Evolutionary conservation across 2,329 filamentous ascomycete species (phyloP).

Genomic region (Pyrenophora graminea): DNA sequence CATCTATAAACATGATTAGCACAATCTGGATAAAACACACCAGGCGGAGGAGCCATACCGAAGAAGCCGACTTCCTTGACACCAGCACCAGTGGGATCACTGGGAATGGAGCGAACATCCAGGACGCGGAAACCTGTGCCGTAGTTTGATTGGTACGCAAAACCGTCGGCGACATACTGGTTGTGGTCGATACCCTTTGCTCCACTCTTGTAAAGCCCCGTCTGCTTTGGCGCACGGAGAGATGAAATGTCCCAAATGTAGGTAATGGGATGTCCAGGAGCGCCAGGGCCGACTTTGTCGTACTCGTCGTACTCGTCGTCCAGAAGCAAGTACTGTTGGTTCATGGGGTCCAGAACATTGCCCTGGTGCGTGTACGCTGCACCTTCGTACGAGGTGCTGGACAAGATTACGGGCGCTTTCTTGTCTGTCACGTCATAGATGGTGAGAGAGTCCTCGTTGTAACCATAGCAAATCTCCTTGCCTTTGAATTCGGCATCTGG

Average conservation of each 20-base stretch:
- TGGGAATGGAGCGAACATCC: slow-evolving; percentile 49
- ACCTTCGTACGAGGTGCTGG: slow-evolving; percentile 60
- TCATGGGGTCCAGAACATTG: slow-evolving; percentile 51
- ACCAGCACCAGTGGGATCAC: slow-evolving; percentile 47
- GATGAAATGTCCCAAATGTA: slow-evolving; percentile 48
- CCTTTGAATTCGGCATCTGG: slow-evolving; percentile 55
- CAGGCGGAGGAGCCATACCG: slow-evolving; percentile 7
- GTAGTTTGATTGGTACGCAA: slow-evolving; percentile 52
- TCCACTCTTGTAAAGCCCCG: slow-evolving; percentile 48
- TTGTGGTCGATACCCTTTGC: slow-evolving; percentile 53
- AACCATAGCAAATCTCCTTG: slow-evolving; percentile 61
- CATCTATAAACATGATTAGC: slow-evolving; percentile 28
- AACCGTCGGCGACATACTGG: slow-evolving; percentile 51
- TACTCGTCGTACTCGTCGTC: slow-evolving; percentile 49
- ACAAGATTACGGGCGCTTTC: slow-evolving; percentile 53
- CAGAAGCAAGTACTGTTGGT: slow-evolving; percentile 45
- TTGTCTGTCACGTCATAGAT: slow-evolving; percentile 61
- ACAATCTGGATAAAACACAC: background rate
- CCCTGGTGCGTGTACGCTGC: slow-evolving; percentile 65
- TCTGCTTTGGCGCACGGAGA: slow-evolving; percentile 45
- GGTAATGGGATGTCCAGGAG: slow-evolving; percentile 43
- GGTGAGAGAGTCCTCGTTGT: slow-evolving; percentile 60
- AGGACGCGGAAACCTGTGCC: slow-evolving; percentile 49
- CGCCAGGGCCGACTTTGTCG: slow-evolving; percentile 41
- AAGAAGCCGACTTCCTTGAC: slow-evolving; percentile 52